Base-by-base conservation (phyloP, 2,329 filamentous ascomycete species). In the Aspergillus sp. region DNA sequence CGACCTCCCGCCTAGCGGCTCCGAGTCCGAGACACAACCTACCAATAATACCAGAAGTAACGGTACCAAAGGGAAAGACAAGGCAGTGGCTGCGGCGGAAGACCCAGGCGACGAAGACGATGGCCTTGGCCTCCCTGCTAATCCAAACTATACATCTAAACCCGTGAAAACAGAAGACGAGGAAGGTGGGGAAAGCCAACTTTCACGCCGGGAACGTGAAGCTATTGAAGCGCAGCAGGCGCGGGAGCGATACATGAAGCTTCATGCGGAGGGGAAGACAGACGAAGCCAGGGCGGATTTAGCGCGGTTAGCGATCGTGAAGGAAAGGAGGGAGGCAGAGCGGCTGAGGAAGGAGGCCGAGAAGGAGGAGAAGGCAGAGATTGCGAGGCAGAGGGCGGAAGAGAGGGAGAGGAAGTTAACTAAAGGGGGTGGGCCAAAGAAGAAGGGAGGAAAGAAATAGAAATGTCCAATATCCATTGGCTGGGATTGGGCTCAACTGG, bases 261-360 rank as follows among this genome's bases (percentile, higher is more conserved):
- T 97, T 68, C 93, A 97, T 70, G 90, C 92, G 57, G 89, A 92
- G 71, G 93, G 93, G 69, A 98, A 98, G 86, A 98, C 95, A 45
- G 95, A 99, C 60, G 90, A 97, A 82, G 93, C 93, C 48, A 89
- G 91, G 73, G 88, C 90, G 5, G 95, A 99, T 76, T 72, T 98
- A 66, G 93, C 91, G 58, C 85, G 95, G 56, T 78, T 99, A 69
- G 86, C 82, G 74, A 73, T 93, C 59, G 91, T 99, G 65, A 86
- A 88, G 48, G 91, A 96, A 82, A 89, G 91, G 79, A 86, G 95
- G 62, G 93, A 90, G 69, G 88, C 88, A 19, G 93, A 96, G 70
- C 86, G 90, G 53, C 89, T 87, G 30, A 82, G 91, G 68, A 93
- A 93, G 82, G 85, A 90, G 79, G 93, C 86, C 2, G 86, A 88